These are phyloP conservation scores for Eimeria zaria DNA, from an alignment of 169 alveolate genomes.

Conservation along the genomic window DNA sequence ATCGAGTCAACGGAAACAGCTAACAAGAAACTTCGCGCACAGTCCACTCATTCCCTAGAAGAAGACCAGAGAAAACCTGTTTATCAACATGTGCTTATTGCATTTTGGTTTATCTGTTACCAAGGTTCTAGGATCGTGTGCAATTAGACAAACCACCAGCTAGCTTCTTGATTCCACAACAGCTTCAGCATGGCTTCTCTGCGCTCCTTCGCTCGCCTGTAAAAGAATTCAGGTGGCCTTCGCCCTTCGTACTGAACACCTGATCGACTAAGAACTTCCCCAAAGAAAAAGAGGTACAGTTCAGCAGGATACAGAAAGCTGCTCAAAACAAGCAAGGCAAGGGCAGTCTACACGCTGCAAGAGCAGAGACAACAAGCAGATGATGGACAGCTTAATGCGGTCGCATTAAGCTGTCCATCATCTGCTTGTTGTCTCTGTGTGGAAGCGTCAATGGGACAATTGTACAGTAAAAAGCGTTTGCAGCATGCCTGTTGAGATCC, in stretches of 20 bases:
- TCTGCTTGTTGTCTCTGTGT: not conserved
- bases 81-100: not conserved
- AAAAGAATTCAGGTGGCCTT: conserved; percentile 21
- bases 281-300: conserved; percentile 26
- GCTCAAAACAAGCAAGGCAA: not conserved
- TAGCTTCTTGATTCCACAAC: conserved; percentile 62
- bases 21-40: not conserved
- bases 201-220: conserved; percentile 43
- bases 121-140: not conserved
- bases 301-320: conserved; percentile 50
- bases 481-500: conserved; percentile 58
- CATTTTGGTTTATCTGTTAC: not conserved
- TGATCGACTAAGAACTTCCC: conserved; percentile 1
- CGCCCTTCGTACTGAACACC: not conserved
- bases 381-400: too few species aligned
- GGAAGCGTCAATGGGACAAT: not conserved
- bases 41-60: not conserved
- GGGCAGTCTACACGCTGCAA: not conserved
- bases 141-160: conserved; percentile 51
- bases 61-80: not conserved
- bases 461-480: not conserved
- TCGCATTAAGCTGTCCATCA: not conserved
- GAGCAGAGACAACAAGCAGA: not conserved
- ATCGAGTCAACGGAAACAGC: not conserved
- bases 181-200: conserved; percentile 76